A percentile compares a stretch with the other conserved stretches of the same genome.
phyloP scores from a whole-genome alignment of 495 filamentous ascomycete species.

The Talaromyces nanjingensis region DNA sequence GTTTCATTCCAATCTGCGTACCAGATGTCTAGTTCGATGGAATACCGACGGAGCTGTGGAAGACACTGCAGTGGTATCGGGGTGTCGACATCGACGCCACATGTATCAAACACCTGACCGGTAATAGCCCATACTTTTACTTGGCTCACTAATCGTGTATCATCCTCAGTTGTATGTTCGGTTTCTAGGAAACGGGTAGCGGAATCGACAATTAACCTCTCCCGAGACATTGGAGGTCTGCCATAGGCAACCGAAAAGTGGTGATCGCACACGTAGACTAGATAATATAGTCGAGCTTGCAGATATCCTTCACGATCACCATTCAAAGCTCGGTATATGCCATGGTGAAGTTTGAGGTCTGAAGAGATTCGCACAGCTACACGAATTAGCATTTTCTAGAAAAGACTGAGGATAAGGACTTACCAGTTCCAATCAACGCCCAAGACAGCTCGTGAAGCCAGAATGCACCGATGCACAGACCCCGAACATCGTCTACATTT shows the following conservation, averaged over 20 bases:
- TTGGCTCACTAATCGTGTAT: slow-evolving; percentile 28
- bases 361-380: slow-evolving; percentile 26
- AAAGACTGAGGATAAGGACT: not conserved
- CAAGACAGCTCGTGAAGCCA: slow-evolving; percentile 31
- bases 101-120: slow-evolving; percentile 28
- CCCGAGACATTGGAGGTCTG: slow-evolving; percentile 29
- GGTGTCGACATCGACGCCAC: slow-evolving; percentile 30
- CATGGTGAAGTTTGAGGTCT: slow-evolving; percentile 24
- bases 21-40: slow-evolving; percentile 25
- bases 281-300: slow-evolving; percentile 25
- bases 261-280: slow-evolving; percentile 33
- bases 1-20: slow-evolving; percentile 26
- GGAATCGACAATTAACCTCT: slow-evolving; percentile 19
- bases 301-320: slow-evolving; percentile 22
- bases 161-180: slow-evolving; percentile 25
- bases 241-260: slow-evolving; percentile 29
- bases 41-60: slow-evolving; percentile 20
- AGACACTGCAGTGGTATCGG: slow-evolving; percentile 17
- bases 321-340: slow-evolving; percentile 22
- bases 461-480: slow-evolving; percentile 28
- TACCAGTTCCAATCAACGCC: slow-evolving; percentile 22
- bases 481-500: slow-evolving; percentile 25
- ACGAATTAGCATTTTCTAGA: slow-evolving; percentile 8
- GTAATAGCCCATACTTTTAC: slow-evolving; percentile 28
- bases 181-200: slow-evolving; percentile 19